A percentile compares a stretch with the other conserved stretches of the same genome.
Conservation (phyloP, 257 asterid genomes). For the Mentha longifolia region DNA sequence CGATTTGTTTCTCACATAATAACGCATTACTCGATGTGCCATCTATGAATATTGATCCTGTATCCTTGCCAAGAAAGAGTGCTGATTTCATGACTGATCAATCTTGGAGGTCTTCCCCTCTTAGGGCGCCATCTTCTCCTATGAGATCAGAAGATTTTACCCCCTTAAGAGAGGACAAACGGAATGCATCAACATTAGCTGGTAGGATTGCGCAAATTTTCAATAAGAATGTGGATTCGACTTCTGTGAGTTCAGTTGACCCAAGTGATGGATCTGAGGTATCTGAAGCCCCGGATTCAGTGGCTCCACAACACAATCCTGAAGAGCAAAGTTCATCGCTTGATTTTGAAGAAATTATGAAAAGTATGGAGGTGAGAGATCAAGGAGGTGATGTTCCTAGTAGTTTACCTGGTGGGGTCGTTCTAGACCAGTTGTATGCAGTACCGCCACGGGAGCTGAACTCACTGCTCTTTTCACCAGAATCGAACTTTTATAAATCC, state of each 20-base stretch:
- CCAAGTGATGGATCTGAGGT: constrained; percentile 55
- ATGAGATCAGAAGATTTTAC: constrained; percentile 62
- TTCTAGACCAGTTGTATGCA: constrained; percentile 71
- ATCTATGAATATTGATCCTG: constrained; percentile 42
- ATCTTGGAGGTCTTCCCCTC: constrained; percentile 53
- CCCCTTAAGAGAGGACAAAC: constrained; percentile 64
- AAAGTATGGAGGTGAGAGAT: constrained; percentile 63
- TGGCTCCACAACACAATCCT: constrained; percentile 40
- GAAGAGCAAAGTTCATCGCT: constrained; percentile 58
- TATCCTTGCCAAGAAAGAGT: constrained; percentile 45
- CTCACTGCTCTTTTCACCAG: constrained; percentile 70
- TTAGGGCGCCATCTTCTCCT: constrained; percentile 60
- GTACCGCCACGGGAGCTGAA: constrained; percentile 71
- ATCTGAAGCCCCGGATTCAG: constrained; percentile 50
- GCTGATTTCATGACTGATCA: constrained; percentile 48
- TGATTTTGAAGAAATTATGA: constrained; percentile 73
- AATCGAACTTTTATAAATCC: constrained; percentile 64
- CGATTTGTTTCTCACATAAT: constrained; percentile 72
- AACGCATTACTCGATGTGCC: constrained; percentile 58
- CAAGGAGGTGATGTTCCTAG: constrained; percentile 68
- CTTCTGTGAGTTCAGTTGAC: constrained; percentile 49
- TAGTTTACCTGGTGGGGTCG: constrained; percentile 79
- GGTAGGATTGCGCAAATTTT: constrained; percentile 85
- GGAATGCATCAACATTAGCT: constrained; percentile 64
- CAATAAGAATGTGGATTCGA: constrained; percentile 64